These are phyloP conservation scores for Mrakia frigida DNA, from an alignment of 768 basidiomycete genomes.

Conservation along the genomic window DNA sequence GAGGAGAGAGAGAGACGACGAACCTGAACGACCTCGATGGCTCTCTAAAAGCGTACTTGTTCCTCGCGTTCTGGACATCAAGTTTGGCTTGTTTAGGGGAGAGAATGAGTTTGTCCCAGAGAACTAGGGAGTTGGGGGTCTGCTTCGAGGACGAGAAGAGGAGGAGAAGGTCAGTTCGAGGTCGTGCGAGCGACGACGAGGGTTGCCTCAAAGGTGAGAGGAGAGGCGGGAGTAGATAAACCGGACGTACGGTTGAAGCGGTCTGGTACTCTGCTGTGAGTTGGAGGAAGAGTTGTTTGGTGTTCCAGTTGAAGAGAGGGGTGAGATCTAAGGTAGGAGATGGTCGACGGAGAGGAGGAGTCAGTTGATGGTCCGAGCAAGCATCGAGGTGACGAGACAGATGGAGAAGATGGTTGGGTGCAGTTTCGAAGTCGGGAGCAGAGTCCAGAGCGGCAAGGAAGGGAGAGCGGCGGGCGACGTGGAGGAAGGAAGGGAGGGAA, in stretches of 20 bases:
- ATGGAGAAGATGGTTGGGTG: too few relatives aligned
- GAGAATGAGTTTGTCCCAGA: constrained; percentile 90
- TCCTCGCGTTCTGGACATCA: constrained; percentile 57
- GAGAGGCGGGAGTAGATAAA: constrained; percentile 11
- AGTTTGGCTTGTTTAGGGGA: constrained; percentile 68
- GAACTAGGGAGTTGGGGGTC: constrained; percentile 63
- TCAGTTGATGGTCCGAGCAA: too few relatives aligned
- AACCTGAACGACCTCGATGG: constrained; percentile 68
- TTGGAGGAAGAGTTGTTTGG: constrained; percentile 88
- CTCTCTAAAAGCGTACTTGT: constrained; percentile 81
- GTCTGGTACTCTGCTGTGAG: constrained; percentile 78
- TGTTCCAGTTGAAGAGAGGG: constrained; percentile 89
- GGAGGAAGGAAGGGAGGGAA: neutral
- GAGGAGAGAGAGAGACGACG: constrained; percentile 41
- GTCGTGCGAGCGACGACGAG: too few relatives aligned
- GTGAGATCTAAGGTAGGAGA: constrained; percentile 57
- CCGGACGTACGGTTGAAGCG: constrained; percentile 59
- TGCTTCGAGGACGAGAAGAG: constrained; percentile 11
- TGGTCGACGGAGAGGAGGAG: neutral
- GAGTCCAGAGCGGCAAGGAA: too few relatives aligned
- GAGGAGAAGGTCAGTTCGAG: neutral
- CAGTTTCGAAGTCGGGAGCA: too few relatives aligned
- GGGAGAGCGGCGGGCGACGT: neutral
- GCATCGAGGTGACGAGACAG: neutral
- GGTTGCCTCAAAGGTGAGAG: constrained; percentile 1